Evolutionary conservation across 345 rosid genomes (phyloP).

Genomic region (Eucalyptus fibrosa): DNA sequence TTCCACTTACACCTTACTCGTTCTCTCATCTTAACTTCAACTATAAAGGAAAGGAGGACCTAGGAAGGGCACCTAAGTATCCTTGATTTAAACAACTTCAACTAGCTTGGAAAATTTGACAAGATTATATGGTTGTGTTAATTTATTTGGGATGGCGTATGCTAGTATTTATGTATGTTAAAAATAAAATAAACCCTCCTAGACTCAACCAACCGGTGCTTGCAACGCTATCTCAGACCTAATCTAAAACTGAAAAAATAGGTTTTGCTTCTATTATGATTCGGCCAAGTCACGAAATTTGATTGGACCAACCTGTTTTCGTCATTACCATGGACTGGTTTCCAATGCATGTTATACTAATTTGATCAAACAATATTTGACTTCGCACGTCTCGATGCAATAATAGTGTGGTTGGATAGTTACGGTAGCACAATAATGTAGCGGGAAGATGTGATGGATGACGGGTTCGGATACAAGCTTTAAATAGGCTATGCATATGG

Average conservation of each 20-base stretch:
- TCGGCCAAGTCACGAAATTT: neutral
- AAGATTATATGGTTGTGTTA: neutral
- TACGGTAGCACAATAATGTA: neutral
- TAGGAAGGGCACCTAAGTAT: neutral
- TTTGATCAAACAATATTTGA: neutral
- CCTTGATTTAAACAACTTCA: neutral
- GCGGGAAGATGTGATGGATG: neutral
- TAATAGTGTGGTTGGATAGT: neutral
- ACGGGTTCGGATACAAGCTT: neutral
- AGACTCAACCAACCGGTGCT: neutral
- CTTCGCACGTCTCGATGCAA: neutral
- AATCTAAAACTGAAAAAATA: neutral
- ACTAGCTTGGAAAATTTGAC: neutral
- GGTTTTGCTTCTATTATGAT: neutral
- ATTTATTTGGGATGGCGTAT: neutral
- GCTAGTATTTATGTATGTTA: neutral
- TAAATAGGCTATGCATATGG: neutral
- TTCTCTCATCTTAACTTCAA: neutral
- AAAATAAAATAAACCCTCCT: neutral
- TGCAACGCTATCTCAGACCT: neutral
- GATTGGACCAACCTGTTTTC: neutral
- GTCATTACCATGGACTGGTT: neutral
- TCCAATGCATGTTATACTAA: neutral
- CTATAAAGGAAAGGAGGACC: neutral
- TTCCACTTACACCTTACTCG: neutral